phyloP scores from a whole-genome alignment of 805 yeast species.

The Sungouiozyma ichnusensis region DNA sequence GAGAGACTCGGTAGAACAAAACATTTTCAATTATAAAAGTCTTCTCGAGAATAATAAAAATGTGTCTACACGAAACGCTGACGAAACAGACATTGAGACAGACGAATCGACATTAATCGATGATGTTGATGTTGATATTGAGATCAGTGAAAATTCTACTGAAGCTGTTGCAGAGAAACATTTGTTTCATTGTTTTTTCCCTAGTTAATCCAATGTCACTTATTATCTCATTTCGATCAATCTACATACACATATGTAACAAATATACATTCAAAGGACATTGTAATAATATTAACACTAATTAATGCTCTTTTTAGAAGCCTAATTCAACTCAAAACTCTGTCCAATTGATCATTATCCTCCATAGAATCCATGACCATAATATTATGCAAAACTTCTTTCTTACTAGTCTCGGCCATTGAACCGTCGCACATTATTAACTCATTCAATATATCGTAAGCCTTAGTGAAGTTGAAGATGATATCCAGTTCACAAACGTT shows the following conservation, averaged over 20 bases:
- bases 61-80: neutral
- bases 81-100: neutral
- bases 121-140: constrained; percentile 17
- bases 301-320: constrained; percentile 3
- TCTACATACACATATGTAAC: neutral
- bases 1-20: constrained; percentile 78
- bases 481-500: constrained; percentile 91
- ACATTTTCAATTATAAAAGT: constrained; percentile 42
- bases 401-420: constrained; percentile 69
- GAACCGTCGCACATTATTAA: constrained; percentile 74
- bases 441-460: constrained; percentile 87
- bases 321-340: constrained; percentile 27
- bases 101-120: constrained; percentile 3
- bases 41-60: constrained; percentile 16
- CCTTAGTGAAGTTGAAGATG: constrained; percentile 89
- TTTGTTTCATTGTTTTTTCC: constrained; percentile 25
- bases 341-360: constrained; percentile 52
- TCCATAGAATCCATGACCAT: constrained; percentile 83
- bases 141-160: constrained; percentile 19
- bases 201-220: neutral
- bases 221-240: neutral
- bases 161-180: constrained; percentile 23
- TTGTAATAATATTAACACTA: neutral
- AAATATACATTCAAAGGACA: neutral
- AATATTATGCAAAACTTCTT: constrained; percentile 67